Base-by-base conservation (phyloP, 257 asterid genomes). In the Vinca minor region DNA sequence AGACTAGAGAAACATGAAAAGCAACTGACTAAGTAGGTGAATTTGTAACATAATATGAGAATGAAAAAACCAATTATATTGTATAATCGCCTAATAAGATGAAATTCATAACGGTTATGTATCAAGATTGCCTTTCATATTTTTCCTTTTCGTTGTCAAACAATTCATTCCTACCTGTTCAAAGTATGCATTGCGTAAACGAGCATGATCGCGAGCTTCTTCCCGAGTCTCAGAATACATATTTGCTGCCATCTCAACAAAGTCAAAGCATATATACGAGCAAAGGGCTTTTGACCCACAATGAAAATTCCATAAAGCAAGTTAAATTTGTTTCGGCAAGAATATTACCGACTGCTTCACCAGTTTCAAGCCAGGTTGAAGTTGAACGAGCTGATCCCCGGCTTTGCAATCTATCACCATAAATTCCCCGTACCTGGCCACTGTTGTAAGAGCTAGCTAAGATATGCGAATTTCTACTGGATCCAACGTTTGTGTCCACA, bases 191-290 rank as follows among this genome's bases (percentile, higher is more conserved):
- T 93, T 93, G 53, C 96, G 96, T 36, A 85, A 71, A 57, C 97
- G 93, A 73, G 97, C 99, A 82, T 93, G 96, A 73, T 86, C 98
- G 59, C 96, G 95, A 75, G 98, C 96, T 65, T 89, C 98, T 79
- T 89, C 98, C 78, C 95, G 85, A 88, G 78, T 87, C 64, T 89
- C 99, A 75, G 97, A 78, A 68, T 93, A 93, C 82, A 93, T 82
- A 77, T 83, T 87, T 59, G 90, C 98, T 91, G 95, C 80, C 81
- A 86, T 65, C 74, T 72, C 87, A 72, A 82, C 68, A 79, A 74
- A 65, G 74, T 81, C 78, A 79, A 82, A 73, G 75, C 76, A 79
- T 35, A 75, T 70, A 75, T 38, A 67, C 65, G 38, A 11, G 69
- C 70, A 77, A 39, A 71, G 68, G 65, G 56, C 62, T 62, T 52